Conservation (phyloP, 441 rosid genomes). For the Pelargonium cotyledonis region DNA sequence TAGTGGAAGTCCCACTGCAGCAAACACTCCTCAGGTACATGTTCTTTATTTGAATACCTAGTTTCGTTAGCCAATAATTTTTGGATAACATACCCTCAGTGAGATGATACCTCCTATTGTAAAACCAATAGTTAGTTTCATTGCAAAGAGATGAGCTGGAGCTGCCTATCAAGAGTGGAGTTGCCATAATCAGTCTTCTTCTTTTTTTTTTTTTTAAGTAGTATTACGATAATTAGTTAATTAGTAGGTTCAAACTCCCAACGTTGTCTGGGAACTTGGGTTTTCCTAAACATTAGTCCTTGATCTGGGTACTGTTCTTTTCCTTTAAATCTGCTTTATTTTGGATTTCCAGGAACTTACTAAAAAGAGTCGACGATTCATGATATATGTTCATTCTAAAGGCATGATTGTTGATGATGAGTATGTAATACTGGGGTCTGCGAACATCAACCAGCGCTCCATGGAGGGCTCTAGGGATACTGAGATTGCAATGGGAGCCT, state of each 20-base stretch:
- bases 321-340: constrained; percentile 1
- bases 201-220: not conserved
- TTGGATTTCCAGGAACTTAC: constrained; percentile 41
- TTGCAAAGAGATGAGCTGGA: not conserved
- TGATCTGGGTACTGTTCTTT: not conserved
- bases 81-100: constrained; percentile 8
- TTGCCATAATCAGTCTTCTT: not conserved
- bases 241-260: not conserved
- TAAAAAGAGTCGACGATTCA: constrained; percentile 66
- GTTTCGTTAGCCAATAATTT: too few relatives aligned
- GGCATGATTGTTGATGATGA: constrained; percentile 97
- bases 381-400: constrained; percentile 96
- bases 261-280: not conserved
- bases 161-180: not conserved
- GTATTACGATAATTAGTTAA: not conserved
- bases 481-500: constrained; percentile 98
- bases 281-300: too few relatives aligned
- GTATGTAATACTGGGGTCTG: constrained; percentile 78
- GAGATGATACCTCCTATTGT: not conserved
- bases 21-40: constrained; percentile 67
- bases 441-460: constrained; percentile 93
- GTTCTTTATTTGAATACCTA: not conserved
- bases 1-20: constrained; percentile 36
- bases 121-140: not conserved
- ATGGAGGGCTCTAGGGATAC: constrained; percentile 95